These are phyloP conservation scores for Camelina sativa DNA, from an alignment of 345 rosid species.

Conservation along the genomic window DNA sequence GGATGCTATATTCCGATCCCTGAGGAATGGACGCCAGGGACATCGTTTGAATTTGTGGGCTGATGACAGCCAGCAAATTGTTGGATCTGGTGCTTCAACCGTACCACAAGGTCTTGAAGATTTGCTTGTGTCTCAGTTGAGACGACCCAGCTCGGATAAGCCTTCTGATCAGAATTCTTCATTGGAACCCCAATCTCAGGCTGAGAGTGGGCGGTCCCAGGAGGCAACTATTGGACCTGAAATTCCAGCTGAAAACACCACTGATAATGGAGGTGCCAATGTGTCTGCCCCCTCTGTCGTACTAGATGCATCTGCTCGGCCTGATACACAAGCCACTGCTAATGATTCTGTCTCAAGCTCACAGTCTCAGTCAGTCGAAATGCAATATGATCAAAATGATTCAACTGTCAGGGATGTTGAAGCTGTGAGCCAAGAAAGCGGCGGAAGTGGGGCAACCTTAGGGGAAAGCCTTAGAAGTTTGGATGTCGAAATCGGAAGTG, in stretches of 20 bases:
- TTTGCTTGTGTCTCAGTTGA: conserved; percentile 83
- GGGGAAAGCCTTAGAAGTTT: conserved; percentile 97
- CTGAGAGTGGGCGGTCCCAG: conserved; percentile 50
- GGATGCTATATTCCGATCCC: conserved; percentile 84
- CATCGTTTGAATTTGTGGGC: conserved; percentile 90
- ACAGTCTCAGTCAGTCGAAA: conserved; percentile 70
- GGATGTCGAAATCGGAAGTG: conserved; percentile 99
- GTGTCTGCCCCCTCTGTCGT: conserved; percentile 51
- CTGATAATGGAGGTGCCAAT: conserved; percentile 51
- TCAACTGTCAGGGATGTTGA: conserved; percentile 80
- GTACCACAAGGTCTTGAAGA: conserved; percentile 95
- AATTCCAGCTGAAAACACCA: conserved; percentile 55
- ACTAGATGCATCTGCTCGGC: conserved; percentile 51
- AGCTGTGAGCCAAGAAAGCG: conserved; percentile 96
- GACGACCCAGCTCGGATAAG: conserved; percentile 68
- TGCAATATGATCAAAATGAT: conserved; percentile 95
- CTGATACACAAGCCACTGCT: conserved; percentile 54
- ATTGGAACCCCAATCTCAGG: conserved; percentile 57
- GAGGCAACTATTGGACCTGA: conserved; percentile 56
- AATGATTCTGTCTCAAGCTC: conserved; percentile 51
- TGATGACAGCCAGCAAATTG: conserved; percentile 78
- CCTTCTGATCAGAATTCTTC: conserved; percentile 61
- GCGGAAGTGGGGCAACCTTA: conserved; percentile 94
- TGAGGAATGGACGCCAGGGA: conserved; percentile 87
- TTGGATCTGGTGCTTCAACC: conserved; percentile 73